These are phyloP conservation scores for Polytolypa hystricis DNA, from an alignment of 2,329 filamentous ascomycete genomes.

Conservation along the genomic window DNA sequence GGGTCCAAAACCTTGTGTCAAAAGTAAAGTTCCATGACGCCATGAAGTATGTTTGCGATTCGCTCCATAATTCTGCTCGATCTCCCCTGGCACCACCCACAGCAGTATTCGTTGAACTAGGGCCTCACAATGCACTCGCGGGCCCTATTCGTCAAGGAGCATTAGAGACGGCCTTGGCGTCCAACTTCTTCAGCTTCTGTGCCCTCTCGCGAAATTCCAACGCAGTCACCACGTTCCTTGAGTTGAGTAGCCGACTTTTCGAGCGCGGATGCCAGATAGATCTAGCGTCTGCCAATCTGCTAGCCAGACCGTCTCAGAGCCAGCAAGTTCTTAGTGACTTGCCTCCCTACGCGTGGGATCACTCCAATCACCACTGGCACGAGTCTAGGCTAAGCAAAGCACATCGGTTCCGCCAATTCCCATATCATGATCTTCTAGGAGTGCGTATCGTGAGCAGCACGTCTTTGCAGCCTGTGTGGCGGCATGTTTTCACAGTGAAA, in stretches of 20 bases:
- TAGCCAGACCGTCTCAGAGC: not conserved
- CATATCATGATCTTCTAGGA: slow-evolving; percentile 7
- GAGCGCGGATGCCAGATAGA: slow-evolving; percentile 5
- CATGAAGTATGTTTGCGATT: slow-evolving; percentile 7
- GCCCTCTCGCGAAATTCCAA: not conserved
- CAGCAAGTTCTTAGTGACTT: slow-evolving; percentile 1
- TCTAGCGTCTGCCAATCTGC: slow-evolving; percentile 1
- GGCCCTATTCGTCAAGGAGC: slow-evolving; percentile 21
- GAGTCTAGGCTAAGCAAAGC: slow-evolving; percentile 1
- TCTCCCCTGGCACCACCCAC: no score
- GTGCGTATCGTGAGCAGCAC: slow-evolving; percentile 1
- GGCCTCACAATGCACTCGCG: slow-evolving; percentile 22
- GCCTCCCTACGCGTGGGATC: slow-evolving; percentile 2
- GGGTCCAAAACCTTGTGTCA: slow-evolving; percentile 23
- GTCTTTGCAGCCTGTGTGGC: not conserved
- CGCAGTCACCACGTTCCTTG: not conserved
- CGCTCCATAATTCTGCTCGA: slow-evolving; percentile 7
- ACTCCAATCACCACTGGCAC: not conserved
- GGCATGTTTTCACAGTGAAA: not conserved
- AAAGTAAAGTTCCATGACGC: slow-evolving; percentile 18
- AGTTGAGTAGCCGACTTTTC: slow-evolving; percentile 4
- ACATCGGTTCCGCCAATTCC: slow-evolving; percentile 1
- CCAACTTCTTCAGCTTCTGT: slow-evolving; percentile 5
- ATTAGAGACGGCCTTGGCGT: slow-evolving; percentile 13
- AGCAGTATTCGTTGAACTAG: slow-evolving; percentile 24